Conservation (phyloP, 2,329 filamentous ascomycete genomes). For the Seiridium unicorne region DNA sequence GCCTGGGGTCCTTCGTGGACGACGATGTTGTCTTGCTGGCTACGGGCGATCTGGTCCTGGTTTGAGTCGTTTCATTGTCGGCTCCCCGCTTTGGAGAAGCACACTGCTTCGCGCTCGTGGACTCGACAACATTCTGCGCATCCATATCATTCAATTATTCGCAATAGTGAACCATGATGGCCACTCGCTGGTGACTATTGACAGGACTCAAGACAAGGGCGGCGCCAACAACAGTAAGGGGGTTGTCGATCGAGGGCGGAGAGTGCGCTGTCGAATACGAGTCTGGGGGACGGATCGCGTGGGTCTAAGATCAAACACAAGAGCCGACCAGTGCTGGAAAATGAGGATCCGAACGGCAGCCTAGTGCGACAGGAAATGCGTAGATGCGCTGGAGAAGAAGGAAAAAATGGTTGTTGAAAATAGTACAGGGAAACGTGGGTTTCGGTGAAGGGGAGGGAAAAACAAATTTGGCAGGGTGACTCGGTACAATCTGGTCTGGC, state of each 20-base stretch:
- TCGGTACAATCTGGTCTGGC: neutral
- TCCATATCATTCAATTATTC: slow-evolving; percentile 64
- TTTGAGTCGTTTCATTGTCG: slow-evolving; percentile 29
- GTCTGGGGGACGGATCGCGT: neutral
- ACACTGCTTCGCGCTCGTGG: slow-evolving; percentile 58
- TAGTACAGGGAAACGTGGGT: neutral
- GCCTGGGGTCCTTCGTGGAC: slow-evolving; percentile 13
- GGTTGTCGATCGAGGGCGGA: neutral
- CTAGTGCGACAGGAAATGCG: too few relatives aligned
- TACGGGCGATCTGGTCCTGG: slow-evolving; percentile 15
- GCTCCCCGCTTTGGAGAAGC: slow-evolving; percentile 50
- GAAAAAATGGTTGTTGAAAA: slow-evolving; percentile 1
- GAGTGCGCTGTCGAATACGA: neutral
- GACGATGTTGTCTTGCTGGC: slow-evolving; percentile 17
- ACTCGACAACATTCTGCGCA: slow-evolving; percentile 66
- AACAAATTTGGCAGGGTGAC: neutral
- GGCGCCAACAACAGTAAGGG: slow-evolving; percentile 7
- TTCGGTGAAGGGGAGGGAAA: neutral
- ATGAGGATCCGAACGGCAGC: neutral
- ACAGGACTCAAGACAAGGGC: slow-evolving; percentile 2
- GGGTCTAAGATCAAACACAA: neutral
- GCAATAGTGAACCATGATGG: slow-evolving; percentile 58
- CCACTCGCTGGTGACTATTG: slow-evolving; percentile 35
- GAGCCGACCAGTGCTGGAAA: neutral
- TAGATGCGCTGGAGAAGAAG: too few relatives aligned